Conservation (phyloP, 2,329 filamentous ascomycete species). For the Colletotrichum ledebouriae region DNA sequence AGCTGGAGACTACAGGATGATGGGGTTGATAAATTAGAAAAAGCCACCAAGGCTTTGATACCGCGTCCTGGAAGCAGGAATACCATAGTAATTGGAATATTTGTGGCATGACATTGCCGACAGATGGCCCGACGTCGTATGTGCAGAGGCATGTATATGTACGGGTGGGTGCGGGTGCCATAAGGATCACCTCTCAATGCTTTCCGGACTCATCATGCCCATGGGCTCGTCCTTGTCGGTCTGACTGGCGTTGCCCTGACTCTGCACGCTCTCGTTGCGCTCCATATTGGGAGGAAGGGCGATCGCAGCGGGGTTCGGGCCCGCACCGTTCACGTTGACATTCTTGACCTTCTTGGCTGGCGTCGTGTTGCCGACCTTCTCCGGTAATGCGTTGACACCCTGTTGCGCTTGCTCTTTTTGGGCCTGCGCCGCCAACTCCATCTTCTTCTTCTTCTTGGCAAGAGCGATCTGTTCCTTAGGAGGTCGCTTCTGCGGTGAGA, state of each 20-base stretch:
- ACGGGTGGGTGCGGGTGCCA: constrained; percentile 6
- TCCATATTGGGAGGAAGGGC: constrained; percentile 66
- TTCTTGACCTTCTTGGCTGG: constrained; percentile 68
- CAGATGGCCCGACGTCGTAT: constrained; percentile 6
- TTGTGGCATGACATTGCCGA: not conserved
- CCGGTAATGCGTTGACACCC: constrained; percentile 52
- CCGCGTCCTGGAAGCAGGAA: not conserved
- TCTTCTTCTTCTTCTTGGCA: constrained; percentile 90
- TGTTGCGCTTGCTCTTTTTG: constrained; percentile 56
- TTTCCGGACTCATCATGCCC: constrained; percentile 89
- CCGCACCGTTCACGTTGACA: constrained; percentile 53
- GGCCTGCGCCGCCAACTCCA: constrained; percentile 67
- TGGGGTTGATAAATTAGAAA: not conserved
- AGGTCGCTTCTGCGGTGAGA: constrained; percentile 84
- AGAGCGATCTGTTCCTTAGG: constrained; percentile 85
- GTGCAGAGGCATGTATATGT: constrained; percentile 27
- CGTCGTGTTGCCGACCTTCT: constrained; percentile 55
- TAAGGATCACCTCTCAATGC: constrained; percentile 63
- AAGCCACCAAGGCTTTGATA: not conserved
- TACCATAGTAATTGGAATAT: not conserved
- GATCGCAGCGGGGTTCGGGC: constrained; percentile 56
- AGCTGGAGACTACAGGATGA: constrained; percentile 3
- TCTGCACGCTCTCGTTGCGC: constrained; percentile 69
- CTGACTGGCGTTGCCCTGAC: constrained; percentile 70
- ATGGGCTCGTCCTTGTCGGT: constrained; percentile 77